These are phyloP conservation scores for Candida insectorum DNA, from an alignment of 805 yeast genomes.

Conservation along the genomic window DNA sequence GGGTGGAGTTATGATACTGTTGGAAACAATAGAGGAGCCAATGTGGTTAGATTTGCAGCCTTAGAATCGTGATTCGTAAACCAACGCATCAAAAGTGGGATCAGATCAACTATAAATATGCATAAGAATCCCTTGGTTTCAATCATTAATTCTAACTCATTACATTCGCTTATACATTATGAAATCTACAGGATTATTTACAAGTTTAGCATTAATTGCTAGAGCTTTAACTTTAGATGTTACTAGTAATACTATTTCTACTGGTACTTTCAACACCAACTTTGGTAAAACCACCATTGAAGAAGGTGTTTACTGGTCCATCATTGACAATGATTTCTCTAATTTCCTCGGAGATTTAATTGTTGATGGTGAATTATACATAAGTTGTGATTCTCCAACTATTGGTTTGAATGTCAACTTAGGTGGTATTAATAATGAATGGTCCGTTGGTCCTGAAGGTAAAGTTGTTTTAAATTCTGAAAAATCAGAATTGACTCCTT, in stretches of 20 bases:
- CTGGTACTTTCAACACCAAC: conserved; percentile 12
- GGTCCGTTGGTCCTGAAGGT: conserved; percentile 17
- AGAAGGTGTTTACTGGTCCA: conserved; percentile 26
- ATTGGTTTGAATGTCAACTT: conserved; percentile 17
- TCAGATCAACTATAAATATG: conserved; percentile 1
- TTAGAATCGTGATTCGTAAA: too few relatives aligned
- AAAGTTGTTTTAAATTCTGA: conserved; percentile 21
- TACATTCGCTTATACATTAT: conserved; percentile 13
- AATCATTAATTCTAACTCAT: too few relatives aligned
- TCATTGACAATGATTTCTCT: conserved; percentile 21
- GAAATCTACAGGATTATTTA: conserved; percentile 11
- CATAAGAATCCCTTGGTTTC: not conserved
- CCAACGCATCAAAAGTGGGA: too few relatives aligned
- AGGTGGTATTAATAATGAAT: conserved; percentile 12
- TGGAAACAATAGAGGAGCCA: too few relatives aligned
- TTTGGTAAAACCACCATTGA: conserved; percentile 19
- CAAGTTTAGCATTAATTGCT: conserved; percentile 14
- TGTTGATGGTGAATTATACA: conserved; percentile 22
- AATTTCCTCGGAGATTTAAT: conserved; percentile 20
- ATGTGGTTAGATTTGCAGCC: too few relatives aligned
- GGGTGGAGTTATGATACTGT: too few relatives aligned
- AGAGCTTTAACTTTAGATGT: conserved; percentile 13
- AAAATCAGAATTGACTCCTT: conserved; percentile 17
- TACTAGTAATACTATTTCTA: conserved; percentile 13
- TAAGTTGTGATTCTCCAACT: conserved; percentile 16